Evolutionary conservation across 768 basidiomycete genomes (phyloP).

Genomic region (Butyriboletus loyo): DNA sequence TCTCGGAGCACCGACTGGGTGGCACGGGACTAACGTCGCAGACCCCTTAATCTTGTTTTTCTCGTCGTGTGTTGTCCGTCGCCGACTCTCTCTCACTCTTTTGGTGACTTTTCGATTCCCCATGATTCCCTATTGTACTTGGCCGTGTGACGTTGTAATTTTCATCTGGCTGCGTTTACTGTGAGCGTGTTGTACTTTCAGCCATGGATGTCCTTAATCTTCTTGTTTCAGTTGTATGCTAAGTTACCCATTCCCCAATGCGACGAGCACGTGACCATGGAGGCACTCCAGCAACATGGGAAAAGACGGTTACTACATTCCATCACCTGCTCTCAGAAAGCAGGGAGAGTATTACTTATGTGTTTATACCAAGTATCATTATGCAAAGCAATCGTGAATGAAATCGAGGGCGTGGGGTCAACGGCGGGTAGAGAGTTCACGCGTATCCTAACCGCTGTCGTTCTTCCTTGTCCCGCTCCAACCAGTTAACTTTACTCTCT

Average conservation of each 20-base stretch:
- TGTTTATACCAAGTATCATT: conserved; percentile 17
- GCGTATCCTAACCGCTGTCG: conserved; percentile 60
- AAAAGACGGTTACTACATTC: background rate
- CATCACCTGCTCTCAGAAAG: conserved; percentile 5
- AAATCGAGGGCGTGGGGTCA: background rate
- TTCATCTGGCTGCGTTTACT: conserved; percentile 11
- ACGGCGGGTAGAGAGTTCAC: conserved; percentile 9
- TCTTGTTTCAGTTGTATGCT: conserved; percentile 14
- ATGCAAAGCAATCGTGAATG: conserved; percentile 1
- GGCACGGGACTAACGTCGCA: conserved; percentile 52
- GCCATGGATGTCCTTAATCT: conserved; percentile 12
- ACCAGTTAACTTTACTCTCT: conserved; percentile 52
- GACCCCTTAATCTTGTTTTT: background rate
- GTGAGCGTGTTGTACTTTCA: conserved; percentile 7
- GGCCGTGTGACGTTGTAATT: conserved; percentile 22
- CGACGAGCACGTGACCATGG: too few species aligned
- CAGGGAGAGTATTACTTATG: conserved; percentile 20
- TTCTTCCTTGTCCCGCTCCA: conserved; percentile 64
- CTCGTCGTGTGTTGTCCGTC: conserved; percentile 11
- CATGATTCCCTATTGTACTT: conserved; percentile 19
- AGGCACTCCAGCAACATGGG: too few species aligned
- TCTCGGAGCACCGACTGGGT: conserved; percentile 87
- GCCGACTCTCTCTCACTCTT: conserved; percentile 2
- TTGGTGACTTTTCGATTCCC: conserved; percentile 4
- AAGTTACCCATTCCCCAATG: conserved; percentile 13